Conservation (phyloP, 768 basidiomycete genomes). For the Leucocoprinus leucothites region DNA sequence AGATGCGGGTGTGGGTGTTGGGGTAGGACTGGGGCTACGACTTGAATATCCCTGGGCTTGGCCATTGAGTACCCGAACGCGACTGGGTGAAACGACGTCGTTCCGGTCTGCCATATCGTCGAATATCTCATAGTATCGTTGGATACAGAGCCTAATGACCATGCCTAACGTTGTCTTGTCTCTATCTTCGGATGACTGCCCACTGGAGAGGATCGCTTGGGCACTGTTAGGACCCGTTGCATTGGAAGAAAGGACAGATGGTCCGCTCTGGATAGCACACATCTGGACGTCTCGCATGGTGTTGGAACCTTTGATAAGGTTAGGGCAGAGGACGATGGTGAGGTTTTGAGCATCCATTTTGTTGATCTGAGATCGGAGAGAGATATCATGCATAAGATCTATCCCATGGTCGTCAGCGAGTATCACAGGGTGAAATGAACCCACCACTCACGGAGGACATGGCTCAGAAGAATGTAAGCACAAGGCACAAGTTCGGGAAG, state of each 20-base stretch:
- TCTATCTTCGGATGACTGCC: slow-evolving; percentile 16
- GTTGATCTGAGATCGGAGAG: slow-evolving; percentile 61
- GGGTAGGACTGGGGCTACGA: slow-evolving; percentile 16
- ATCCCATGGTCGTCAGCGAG: slow-evolving; percentile 12
- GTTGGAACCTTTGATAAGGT: slow-evolving; percentile 69
- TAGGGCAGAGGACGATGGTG: slow-evolving; percentile 75
- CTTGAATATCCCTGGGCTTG: slow-evolving; percentile 20
- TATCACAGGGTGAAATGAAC: background rate
- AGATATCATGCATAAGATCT: slow-evolving; percentile 83
- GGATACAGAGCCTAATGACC: slow-evolving; percentile 74
- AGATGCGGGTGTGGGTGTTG: background rate
- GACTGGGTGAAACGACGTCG: slow-evolving; percentile 47
- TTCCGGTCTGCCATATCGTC: slow-evolving; percentile 74
- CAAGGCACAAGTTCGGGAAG: slow-evolving; percentile 70
- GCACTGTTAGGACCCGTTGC: slow-evolving; percentile 14
- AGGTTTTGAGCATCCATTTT: slow-evolving; percentile 85
- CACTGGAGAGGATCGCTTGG: slow-evolving; percentile 17
- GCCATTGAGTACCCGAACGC: slow-evolving; percentile 25
- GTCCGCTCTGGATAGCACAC: slow-evolving; percentile 57
- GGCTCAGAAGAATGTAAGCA: slow-evolving; percentile 69
- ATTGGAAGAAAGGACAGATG: slow-evolving; percentile 31
- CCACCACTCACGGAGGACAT: slow-evolving; percentile 53
- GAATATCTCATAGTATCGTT: slow-evolving; percentile 82
- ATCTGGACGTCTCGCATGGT: slow-evolving; percentile 72
- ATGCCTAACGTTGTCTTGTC: slow-evolving; percentile 65